Evolutionary conservation across 2,329 filamentous ascomycete species (phyloP).

Genomic region (Elsinoe batatas): DNA sequence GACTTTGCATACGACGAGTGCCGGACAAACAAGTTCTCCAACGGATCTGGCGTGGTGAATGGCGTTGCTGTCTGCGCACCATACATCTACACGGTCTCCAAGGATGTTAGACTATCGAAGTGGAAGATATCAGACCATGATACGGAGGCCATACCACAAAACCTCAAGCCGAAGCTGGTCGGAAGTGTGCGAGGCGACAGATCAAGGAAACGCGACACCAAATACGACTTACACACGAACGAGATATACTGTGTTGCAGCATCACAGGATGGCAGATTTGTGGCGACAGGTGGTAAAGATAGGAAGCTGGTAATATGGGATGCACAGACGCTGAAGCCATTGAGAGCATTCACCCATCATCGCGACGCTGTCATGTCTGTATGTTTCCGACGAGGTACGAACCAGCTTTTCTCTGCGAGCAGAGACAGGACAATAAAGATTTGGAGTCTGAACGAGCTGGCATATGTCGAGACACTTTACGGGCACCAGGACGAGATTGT

Average conservation of each 20-base stretch:
- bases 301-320: slow-evolving; percentile 82
- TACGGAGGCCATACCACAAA: slow-evolving; percentile 30
- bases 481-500: slow-evolving; percentile 89
- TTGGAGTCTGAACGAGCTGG: slow-evolving; percentile 84
- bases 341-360: slow-evolving; percentile 84
- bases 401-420: slow-evolving; percentile 85
- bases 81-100: slow-evolving; percentile 79
- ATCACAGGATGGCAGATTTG: slow-evolving; percentile 78
- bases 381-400: slow-evolving; percentile 62
- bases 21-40: slow-evolving; percentile 62
- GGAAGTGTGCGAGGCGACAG: slow-evolving; percentile 53
- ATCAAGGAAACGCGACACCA: slow-evolving; percentile 50
- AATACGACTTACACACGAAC: slow-evolving; percentile 61
- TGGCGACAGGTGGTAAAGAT: slow-evolving; percentile 83
- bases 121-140: slow-evolving; percentile 60
- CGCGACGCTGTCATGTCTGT: slow-evolving; percentile 77
- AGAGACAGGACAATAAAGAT: slow-evolving; percentile 91
- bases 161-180: slow-evolving; percentile 50
- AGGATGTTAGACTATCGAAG: slow-evolving; percentile 75
- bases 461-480: slow-evolving; percentile 91
- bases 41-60: slow-evolving; percentile 68
- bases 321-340: slow-evolving; percentile 63
- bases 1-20: slow-evolving; percentile 61
- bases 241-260: slow-evolving; percentile 76
- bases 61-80: slow-evolving; percentile 69